Evolutionary conservation across 345 rosid genomes (phyloP), one percentile per base, ranked within the genome.

Genomic region (Orychophragmus violaceus): DNA sequence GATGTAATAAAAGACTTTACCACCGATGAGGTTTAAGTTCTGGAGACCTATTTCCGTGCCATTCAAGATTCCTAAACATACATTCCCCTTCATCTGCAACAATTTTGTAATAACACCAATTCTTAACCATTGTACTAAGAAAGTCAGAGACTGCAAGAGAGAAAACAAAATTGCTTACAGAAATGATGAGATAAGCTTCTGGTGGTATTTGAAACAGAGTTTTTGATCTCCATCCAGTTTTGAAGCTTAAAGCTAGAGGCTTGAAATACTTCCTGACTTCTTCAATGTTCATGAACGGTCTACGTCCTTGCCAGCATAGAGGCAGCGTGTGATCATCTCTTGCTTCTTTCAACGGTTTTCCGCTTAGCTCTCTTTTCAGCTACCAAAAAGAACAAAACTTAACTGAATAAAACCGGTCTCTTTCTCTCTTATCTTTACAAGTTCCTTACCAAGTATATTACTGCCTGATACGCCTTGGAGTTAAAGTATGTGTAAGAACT

Each of bases 401-500:
- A 8, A 12, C n/a, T n/a, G n/a, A n/a, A 8, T 0, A 3, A 35
- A 3, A 35, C 14, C 1, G 1, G 22, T 36, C 7, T 37, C 12
- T 56, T 56, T 37, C 45, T 29, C 66, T 64, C 16, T 48, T 22
- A 51, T 35, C 5, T 27, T 44, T 23, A 25, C 71, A 52, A 74
- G 58, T 36, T 61, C 37, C 86, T 79, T 77, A 94, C 97, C 84
- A 70, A 48, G 22, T 37, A 69, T 16, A 80, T 48, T 11, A 87
- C 57, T 16, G 74, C 77, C 64, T 88, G 81, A 63, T 90, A 88
- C 17, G 89, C 87, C 74, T 70, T 72, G 9, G 82, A 79, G 60
- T 79, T 85, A 50, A 94, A 72, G 76, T 94, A 94, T n/a, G 91
- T 85, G 62, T 90, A 94, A 18, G 99, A 87, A 76, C 97, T 89